Evolutionary conservation across 148 eudicot genomes (phyloP).

Genomic region (Camellia granthamiana): DNA sequence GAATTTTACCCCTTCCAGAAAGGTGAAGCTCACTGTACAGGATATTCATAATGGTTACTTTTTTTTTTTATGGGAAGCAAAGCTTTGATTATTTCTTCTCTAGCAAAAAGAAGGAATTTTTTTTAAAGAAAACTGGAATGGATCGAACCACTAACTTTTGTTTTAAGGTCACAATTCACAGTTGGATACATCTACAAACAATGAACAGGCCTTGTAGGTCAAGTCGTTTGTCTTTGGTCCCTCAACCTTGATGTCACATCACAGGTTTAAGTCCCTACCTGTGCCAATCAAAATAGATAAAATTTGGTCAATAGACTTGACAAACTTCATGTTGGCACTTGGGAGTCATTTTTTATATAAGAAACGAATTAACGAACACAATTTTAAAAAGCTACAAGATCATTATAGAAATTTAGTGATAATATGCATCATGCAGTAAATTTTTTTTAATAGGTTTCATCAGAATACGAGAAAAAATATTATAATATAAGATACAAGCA

Average conservation of each 20-base stretch:
- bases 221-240: background rate
- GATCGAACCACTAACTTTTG: background rate
- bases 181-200: background rate
- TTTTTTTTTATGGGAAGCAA: background rate
- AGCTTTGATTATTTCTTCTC: no score
- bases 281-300: background rate
- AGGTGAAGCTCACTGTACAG: background rate
- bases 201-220: background rate
- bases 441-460: no score
- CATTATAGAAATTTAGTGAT: no score
- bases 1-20: no score
- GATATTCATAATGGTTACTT: background rate
- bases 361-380: background rate
- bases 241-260: background rate
- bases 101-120: background rate
- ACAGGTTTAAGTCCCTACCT: background rate
- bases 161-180: background rate
- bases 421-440: background rate
- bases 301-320: background rate
- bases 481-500: background rate
- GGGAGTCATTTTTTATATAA: background rate
- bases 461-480: background rate
- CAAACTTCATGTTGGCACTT: background rate
- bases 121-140: background rate
- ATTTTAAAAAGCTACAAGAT: background rate